phyloP scores from a whole-genome alignment of 768 basidiomycete genomes.

The Mycena rosella region DNA sequence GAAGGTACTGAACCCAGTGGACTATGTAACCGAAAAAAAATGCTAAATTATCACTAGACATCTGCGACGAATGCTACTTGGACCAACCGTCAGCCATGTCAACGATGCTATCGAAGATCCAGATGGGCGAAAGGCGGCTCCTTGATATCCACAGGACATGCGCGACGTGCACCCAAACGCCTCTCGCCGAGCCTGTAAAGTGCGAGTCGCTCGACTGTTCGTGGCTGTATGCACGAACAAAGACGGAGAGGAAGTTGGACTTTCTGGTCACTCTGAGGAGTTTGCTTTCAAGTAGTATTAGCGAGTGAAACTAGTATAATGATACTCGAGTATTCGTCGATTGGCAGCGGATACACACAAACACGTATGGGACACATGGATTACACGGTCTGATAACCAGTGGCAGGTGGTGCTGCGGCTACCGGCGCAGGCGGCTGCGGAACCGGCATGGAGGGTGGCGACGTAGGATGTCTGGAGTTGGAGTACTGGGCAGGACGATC shows the following conservation, averaged over 20 bases:
- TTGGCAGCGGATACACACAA: neutral
- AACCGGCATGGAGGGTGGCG: constrained; percentile 33
- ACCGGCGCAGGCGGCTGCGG: constrained; percentile 36
- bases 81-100: constrained; percentile 68
- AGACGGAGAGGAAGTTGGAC: constrained; percentile 60
- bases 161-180: constrained; percentile 71
- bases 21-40: neutral
- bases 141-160: constrained; percentile 77
- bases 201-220: constrained; percentile 93
- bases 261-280: constrained; percentile 47
- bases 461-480: constrained; percentile 39
- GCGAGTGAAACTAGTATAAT: constrained; percentile 1
- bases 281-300: neutral
- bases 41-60: constrained; percentile 50
- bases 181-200: constrained; percentile 68
- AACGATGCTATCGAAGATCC: constrained; percentile 66
- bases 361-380: constrained; percentile 20
- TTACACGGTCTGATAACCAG: constrained; percentile 57
- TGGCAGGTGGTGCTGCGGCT: constrained; percentile 52
- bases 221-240: constrained; percentile 81
- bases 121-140: constrained; percentile 67
- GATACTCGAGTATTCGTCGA: neutral
- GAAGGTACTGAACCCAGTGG: constrained; percentile 55
- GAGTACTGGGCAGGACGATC: constrained; percentile 47
- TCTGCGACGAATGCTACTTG: constrained; percentile 74